phyloP scores from a whole-genome alignment of 805 yeast genomes.

The Torulaspora maleeae region DNA sequence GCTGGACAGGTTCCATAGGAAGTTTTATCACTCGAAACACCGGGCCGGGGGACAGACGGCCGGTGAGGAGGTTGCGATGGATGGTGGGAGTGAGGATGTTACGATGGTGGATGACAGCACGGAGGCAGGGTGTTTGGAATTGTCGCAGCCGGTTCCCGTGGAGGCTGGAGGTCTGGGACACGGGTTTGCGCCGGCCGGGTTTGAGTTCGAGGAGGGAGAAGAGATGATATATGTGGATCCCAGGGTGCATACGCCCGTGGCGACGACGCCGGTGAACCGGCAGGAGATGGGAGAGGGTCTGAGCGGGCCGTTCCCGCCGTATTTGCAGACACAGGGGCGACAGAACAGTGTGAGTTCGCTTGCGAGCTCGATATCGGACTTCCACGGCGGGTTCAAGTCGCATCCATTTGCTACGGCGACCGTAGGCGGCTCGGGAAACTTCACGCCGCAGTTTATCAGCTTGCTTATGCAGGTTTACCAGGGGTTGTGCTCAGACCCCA shows the following conservation, averaged over 20 bases:
- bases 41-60: slow-evolving; percentile 5
- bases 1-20: slow-evolving; percentile 21
- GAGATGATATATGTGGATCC: slow-evolving; percentile 15
- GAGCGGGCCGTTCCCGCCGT: slow-evolving; percentile 15
- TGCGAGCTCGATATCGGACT: slow-evolving; percentile 31
- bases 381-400: slow-evolving; percentile 13
- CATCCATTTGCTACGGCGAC: slow-evolving; percentile 11
- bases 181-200: not conserved
- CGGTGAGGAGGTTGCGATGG: not conserved
- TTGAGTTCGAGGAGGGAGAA: slow-evolving; percentile 6
- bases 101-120: slow-evolving; percentile 1
- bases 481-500: slow-evolving; percentile 50
- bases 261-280: slow-evolving; percentile 11
- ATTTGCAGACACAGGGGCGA: slow-evolving; percentile 17
- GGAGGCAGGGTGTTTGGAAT: not conserved
- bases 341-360: slow-evolving; percentile 29
- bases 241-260: slow-evolving; percentile 12
- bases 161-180: not conserved
- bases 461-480: slow-evolving; percentile 46
- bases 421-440: slow-evolving; percentile 12
- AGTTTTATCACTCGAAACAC: slow-evolving; percentile 15
- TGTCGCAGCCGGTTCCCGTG: slow-evolving; percentile 6
- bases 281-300: slow-evolving; percentile 4
- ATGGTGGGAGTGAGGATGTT: slow-evolving; percentile 5
- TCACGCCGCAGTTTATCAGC: slow-evolving; percentile 41